A percentile compares a stretch with the other conserved stretches of the same genome.
These are phyloP conservation scores for Orbilia oligospora DNA, from an alignment of 2,329 filamentous ascomycete species.

Conservation along the genomic window DNA sequence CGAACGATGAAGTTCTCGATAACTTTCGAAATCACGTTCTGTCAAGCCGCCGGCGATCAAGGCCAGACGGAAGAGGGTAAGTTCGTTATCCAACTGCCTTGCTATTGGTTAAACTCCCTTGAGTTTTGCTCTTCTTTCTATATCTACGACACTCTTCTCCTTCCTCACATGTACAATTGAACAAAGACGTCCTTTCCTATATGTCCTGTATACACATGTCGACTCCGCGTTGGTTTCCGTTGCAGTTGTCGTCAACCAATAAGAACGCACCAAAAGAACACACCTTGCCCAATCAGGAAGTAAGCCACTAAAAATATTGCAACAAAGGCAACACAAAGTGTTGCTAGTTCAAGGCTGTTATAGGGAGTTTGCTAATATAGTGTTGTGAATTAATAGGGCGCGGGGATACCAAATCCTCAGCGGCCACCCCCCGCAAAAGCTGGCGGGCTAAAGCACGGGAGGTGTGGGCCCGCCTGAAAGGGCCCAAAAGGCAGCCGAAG, in stretches of 20 bases:
- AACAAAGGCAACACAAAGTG: slow-evolving; percentile 53
- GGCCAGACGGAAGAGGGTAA: background rate
- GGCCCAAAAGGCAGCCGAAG: slow-evolving; percentile 4
- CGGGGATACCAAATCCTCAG: background rate
- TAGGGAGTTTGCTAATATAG: background rate
- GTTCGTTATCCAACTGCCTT: background rate
- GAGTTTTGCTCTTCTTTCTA: background rate
- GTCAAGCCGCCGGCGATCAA: background rate
- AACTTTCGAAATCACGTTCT: slow-evolving; percentile 19
- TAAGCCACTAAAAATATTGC: slow-evolving; percentile 4
- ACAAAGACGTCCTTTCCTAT: slow-evolving; percentile 2
- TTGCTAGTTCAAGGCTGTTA: slow-evolving; percentile 5
- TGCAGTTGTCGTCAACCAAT: slow-evolving; percentile 41
- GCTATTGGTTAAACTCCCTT: background rate
- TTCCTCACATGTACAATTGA: too few relatives aligned
- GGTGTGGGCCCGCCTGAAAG: slow-evolving; percentile 33
- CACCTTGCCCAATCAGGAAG: slow-evolving; percentile 42
- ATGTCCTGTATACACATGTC: background rate
- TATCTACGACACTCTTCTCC: too few relatives aligned
- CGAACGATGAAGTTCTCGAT: slow-evolving; percentile 8
- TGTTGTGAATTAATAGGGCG: background rate
- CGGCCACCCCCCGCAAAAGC: slow-evolving; percentile 19
- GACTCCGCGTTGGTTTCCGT: slow-evolving; percentile 15
- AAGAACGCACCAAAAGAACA: background rate
- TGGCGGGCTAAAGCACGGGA: slow-evolving; percentile 31